A percentile compares a stretch with the other conserved stretches of the same genome.
Conservation (phyloP, 2,329 filamentous ascomycete species). For the Fusarium paranaense region DNA sequence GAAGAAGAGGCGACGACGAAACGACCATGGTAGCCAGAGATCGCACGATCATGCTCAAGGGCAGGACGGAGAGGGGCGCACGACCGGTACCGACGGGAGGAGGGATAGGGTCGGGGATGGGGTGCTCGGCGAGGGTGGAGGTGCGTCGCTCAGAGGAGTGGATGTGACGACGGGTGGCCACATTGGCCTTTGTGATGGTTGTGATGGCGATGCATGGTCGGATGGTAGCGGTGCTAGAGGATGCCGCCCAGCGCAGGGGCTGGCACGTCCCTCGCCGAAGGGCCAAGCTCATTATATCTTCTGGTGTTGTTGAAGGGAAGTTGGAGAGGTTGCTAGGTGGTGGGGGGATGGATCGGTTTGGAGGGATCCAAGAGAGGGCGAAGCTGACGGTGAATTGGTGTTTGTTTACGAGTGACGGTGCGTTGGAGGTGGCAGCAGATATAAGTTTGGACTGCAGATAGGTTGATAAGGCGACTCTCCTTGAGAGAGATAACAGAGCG, state of each 20-base stretch:
- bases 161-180: conserved; percentile 45
- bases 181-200: conserved; percentile 29
- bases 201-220: conserved; percentile 37
- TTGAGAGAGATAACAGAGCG: conserved; percentile 1
- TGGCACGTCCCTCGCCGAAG: conserved; percentile 43
- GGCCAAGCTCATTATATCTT: conserved; percentile 42
- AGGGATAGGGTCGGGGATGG: conserved; percentile 46
- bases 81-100: conserved; percentile 44
- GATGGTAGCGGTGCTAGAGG: conserved; percentile 27
- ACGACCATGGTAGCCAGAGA: conserved; percentile 76
- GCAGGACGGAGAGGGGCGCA: conserved; percentile 73
- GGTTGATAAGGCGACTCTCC: background rate
- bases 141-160: conserved; percentile 53
- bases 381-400: conserved; percentile 3
- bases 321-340: conserved; percentile 9
- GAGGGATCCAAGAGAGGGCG: conserved; percentile 35
- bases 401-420: conserved; percentile 23
- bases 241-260: conserved; percentile 41
- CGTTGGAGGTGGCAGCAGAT: background rate
- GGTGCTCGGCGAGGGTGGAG: conserved; percentile 49
- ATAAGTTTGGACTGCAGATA: background rate
- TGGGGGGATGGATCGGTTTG: conserved; percentile 27
- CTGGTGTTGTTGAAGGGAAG: conserved; percentile 8
- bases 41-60: conserved; percentile 73
- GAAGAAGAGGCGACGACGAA: conserved; percentile 76